Base-by-base conservation (phyloP, 2,329 filamentous ascomycete genomes). In the Catunica adiposa region DNA sequence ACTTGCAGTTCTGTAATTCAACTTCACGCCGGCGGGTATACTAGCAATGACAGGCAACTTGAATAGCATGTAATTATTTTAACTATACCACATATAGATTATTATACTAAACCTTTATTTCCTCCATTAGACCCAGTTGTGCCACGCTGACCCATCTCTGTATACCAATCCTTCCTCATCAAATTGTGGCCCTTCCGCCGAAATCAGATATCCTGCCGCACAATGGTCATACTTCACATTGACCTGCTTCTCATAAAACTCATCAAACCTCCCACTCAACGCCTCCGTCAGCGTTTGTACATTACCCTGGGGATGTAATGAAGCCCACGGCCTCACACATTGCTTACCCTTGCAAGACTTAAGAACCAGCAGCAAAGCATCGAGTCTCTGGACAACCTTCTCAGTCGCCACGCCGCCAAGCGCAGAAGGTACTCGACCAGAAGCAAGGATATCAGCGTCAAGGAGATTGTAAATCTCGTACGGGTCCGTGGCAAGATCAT, bases 321-420 rank as follows among this genome's bases (percentile, higher is more conserved):
- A 69, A 3, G 65, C 62, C 79, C 78, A 83, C 0, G 79, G 79
- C 31, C 70, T 65, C 3, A 71, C 66, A 62, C 78, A 82, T 0
- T 70, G 69, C 1, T 65, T 60, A 1, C 70, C 74, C 62, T 75
- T 73, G 67, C 78, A 82, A 1, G 76, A 76, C 66, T 82, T 82
- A 48, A 78, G 69, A 1, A 80, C 75, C 51, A 82, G 68, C 9
- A 82, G 67, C 0, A 82, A 69, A 1, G 77, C 69, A 60, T 82
- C 78, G 0, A 83, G 69, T 3, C 77, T 71, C n/a, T 68, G 63
- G n/a, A 73, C 61, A 1, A 78, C 66, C 55, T 71, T 70, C 7
- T 64, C 53, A 0, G 73, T 60, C 15, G 67, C 62, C 9, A 65
- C 61, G 3, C 66, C 67, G 5, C 50, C 50, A 38, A 52, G 50